Conservation (phyloP, 2,329 filamentous ascomycete species). For the Zasmidium angulare region DNA sequence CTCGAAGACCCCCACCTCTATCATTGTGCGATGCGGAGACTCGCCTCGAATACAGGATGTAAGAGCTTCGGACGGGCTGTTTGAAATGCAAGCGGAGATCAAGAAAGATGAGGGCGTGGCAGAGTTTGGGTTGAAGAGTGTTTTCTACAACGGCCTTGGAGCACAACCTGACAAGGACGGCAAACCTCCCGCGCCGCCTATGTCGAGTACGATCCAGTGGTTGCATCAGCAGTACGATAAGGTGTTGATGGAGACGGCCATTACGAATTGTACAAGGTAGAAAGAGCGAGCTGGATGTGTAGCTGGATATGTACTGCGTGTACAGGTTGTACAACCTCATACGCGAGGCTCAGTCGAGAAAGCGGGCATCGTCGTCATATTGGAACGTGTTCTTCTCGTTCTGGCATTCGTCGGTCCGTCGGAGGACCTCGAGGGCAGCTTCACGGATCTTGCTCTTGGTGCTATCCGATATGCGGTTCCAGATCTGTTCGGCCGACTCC, state of each 20-base stretch:
- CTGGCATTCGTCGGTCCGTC: conserved; percentile 25
- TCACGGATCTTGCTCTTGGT: conserved; percentile 30
- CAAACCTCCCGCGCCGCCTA: conserved; percentile 43
- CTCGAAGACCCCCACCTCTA: conserved; percentile 59
- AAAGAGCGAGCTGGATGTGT: background rate
- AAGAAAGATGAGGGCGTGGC: conserved; percentile 60
- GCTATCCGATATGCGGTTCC: conserved; percentile 16
- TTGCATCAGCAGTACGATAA: conserved; percentile 58
- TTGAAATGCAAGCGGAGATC: conserved; percentile 62
- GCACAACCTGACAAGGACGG: conserved; percentile 33
- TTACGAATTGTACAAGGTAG: conserved; percentile 39
- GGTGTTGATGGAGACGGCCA: conserved; percentile 56
- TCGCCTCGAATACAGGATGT: conserved; percentile 58
- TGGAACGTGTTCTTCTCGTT: conserved; percentile 16
- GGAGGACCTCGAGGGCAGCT: conserved; percentile 30
- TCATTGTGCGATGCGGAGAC: conserved; percentile 66
- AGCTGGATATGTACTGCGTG: background rate
- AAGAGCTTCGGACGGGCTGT: conserved; percentile 64
- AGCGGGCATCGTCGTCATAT: conserved; percentile 31
- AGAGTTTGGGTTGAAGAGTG: conserved; percentile 66
- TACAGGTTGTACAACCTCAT: background rate
- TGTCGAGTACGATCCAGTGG: conserved; percentile 51
- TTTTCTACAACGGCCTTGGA: conserved; percentile 56
- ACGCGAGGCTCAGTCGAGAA: conserved; percentile 27
- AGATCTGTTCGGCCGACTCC: conserved; percentile 18